Conservation (phyloP, 1,284 basidiomycete species). For the Trichosporon ovoides region DNA sequence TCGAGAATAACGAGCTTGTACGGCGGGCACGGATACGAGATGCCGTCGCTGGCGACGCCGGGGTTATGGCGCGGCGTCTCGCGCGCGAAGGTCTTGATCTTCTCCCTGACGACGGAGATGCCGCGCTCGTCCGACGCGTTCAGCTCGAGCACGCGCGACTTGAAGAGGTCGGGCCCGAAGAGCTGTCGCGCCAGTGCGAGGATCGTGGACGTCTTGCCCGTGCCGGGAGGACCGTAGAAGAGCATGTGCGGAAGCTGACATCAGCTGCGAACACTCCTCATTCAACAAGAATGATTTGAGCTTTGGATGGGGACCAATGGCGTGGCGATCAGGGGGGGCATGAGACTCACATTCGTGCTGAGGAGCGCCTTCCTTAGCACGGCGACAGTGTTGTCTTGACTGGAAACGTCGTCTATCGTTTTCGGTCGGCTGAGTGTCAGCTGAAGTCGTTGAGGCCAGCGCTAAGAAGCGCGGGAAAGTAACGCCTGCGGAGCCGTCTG, state of each 20-base stretch:
- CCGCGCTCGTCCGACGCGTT: slow-evolving; percentile 99
- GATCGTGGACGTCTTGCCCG: slow-evolving; percentile 96
- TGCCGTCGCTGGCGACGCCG: slow-evolving; percentile 66
- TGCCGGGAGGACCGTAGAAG: slow-evolving; percentile 98
- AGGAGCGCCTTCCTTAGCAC: slow-evolving; percentile 85
- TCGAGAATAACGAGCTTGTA: slow-evolving; percentile 99
- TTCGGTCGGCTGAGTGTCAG: slow-evolving; percentile 70
- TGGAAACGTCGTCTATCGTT: slow-evolving; percentile 94
- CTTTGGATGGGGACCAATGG: too few species aligned
- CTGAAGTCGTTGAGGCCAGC: too few species aligned
- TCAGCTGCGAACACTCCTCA: not conserved
- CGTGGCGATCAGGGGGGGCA: too few species aligned
- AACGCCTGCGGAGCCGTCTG: too few species aligned
- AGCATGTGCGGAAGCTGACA: slow-evolving; percentile 94
- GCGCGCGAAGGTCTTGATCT: slow-evolving; percentile 97
- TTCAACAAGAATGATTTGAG: not conserved
- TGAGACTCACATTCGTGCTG: slow-evolving; percentile 72
- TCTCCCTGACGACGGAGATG: slow-evolving; percentile 92
- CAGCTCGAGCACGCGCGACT: slow-evolving; percentile 89
- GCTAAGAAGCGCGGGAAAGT: too few species aligned
- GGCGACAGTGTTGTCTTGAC: slow-evolving; percentile 92
- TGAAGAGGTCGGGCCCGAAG: slow-evolving; percentile 94
- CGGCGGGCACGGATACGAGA: slow-evolving; percentile 88
- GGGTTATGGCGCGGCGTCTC: slow-evolving; percentile 80
- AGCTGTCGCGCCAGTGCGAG: slow-evolving; percentile 89